Evolutionary conservation across 257 asterid genomes (phyloP).

Genomic region (Ajuga chamaepitys): DNA sequence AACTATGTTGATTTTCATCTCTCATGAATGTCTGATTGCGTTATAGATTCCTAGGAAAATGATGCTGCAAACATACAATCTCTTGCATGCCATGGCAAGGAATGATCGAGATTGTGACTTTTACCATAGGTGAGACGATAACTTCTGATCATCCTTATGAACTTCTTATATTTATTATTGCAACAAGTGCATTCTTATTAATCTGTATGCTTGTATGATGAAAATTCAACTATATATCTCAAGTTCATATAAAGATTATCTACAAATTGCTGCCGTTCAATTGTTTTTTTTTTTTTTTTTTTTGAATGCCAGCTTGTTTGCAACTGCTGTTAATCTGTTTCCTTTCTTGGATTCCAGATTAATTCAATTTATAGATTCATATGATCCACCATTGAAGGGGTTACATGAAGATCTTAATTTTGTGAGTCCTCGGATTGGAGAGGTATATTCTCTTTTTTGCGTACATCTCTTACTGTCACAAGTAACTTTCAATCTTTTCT

Average conservation of each 20-base stretch:
- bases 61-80: constrained; percentile 91
- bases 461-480: constrained; percentile 2
- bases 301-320: constrained; percentile 20
- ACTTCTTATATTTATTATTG: background rate
- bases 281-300: constrained; percentile 5
- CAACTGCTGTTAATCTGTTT: constrained; percentile 19
- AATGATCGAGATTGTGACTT: constrained; percentile 92
- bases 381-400: constrained; percentile 97
- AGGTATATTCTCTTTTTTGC: constrained; percentile 44
- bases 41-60: constrained; percentile 89
- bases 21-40: constrained; percentile 15
- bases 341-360: constrained; percentile 48
- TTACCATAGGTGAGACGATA: constrained; percentile 68
- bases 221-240: background rate
- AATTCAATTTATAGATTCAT: constrained; percentile 87
- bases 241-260: constrained; percentile 2
- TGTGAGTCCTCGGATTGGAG: constrained; percentile 99
- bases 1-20: constrained; percentile 6
- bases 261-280: constrained; percentile 20
- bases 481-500: constrained; percentile 1
- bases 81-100: constrained; percentile 78
- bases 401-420: constrained; percentile 96
- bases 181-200: too few relatives aligned
- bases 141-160: constrained; percentile 5
- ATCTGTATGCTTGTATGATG: background rate